Percentiles rank a stretch among this genome's conserved stretches.
Evolutionary conservation across 163 green algal species (phyloP).

Genomic region (Trebouxiophyceae sp.): DNA sequence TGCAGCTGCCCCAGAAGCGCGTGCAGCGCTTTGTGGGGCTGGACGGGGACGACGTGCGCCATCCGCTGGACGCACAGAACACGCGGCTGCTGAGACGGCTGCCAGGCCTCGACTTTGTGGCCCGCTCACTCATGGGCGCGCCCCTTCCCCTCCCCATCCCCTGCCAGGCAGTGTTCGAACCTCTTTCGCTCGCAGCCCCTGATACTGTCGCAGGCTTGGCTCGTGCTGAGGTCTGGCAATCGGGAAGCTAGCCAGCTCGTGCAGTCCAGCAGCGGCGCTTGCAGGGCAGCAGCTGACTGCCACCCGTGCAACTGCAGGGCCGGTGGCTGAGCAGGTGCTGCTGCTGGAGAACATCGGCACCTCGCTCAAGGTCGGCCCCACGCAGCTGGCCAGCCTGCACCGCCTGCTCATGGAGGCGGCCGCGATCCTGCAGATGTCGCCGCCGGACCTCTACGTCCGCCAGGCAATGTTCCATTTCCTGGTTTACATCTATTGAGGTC

Average conservation of each 20-base stretch:
- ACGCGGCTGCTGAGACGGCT: conserved; percentile 72
- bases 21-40: background rate
- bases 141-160: background rate
- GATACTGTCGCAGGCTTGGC: too few relatives aligned
- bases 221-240: too few relatives aligned
- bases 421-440: conserved; percentile 67
- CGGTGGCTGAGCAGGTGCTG: conserved; percentile 73
- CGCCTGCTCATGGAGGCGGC: conserved; percentile 65
- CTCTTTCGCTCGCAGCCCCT: too few relatives aligned
- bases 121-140: conserved; percentile 61
- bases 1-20: background rate
- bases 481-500: background rate
- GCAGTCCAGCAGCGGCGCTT: too few relatives aligned
- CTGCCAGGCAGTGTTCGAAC: too few relatives aligned
- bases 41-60: conserved; percentile 15
- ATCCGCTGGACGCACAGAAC: conserved; percentile 93
- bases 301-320: too few relatives aligned
- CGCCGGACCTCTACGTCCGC: conserved; percentile 86
- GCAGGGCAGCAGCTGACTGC: too few relatives aligned
- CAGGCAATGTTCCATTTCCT: conserved; percentile 32
- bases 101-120: conserved; percentile 74
- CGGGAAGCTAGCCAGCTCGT: too few relatives aligned
- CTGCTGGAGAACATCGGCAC: conserved; percentile 90
- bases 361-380: conserved; percentile 64
- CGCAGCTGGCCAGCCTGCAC: conserved; percentile 76